Percentiles rank a stretch among this genome's conserved stretches.
phyloP scores from a whole-genome alignment of 169 alveolate species.

The Plasmodium gonderi region DNA sequence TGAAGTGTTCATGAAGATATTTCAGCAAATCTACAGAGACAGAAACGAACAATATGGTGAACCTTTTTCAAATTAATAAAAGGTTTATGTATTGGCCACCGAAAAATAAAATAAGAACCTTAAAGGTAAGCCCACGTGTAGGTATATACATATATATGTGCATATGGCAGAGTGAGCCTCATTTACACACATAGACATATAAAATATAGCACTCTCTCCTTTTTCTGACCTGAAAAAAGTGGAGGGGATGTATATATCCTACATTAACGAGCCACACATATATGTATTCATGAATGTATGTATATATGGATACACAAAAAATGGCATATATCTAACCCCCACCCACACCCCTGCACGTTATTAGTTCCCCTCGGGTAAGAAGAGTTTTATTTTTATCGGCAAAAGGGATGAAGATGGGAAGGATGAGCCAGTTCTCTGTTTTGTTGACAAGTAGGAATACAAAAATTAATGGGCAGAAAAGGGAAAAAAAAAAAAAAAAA shows the following conservation, averaged over 20 bases:
- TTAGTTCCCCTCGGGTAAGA: constrained; percentile 86
- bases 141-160: background rate
- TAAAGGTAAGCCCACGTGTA: constrained; percentile 34
- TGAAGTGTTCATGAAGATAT: background rate
- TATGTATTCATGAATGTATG: background rate
- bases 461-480: background rate
- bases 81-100: constrained; percentile 86
- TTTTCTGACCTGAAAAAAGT: background rate
- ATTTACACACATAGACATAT: background rate
- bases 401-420: constrained; percentile 87
- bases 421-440: constrained; percentile 85
- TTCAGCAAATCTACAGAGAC: background rate
- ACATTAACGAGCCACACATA: background rate
- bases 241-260: background rate
- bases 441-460: constrained; percentile 80
- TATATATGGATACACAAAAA: background rate
- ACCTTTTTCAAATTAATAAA: constrained; percentile 44
- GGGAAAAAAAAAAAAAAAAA: background rate
- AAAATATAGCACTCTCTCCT: background rate
- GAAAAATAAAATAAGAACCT: constrained; percentile 70
- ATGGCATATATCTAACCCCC: background rate
- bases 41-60: constrained; percentile 8
- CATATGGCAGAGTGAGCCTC: background rate
- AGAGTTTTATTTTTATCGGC: constrained; percentile 83
- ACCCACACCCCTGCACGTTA: background rate